Percentiles rank a stretch among this genome's conserved stretches.
Conservation (phyloP, 1,139 yeast species). For the Geotrichum macrosporum region DNA sequence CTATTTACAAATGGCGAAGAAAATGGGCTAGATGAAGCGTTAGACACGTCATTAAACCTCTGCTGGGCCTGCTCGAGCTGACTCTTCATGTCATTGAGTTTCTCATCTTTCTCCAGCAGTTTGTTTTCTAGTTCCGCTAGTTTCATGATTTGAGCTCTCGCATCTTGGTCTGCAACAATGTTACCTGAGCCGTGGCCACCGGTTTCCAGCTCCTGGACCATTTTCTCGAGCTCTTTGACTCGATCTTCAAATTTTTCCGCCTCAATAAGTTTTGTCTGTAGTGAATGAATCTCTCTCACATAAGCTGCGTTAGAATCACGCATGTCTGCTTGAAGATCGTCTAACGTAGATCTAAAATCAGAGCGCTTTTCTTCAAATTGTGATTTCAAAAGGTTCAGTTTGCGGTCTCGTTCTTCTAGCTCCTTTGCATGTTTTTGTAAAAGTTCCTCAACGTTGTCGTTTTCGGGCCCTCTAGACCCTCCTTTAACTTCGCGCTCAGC, state of each 20-base stretch:
- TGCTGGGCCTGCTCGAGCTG: slow-evolving; percentile 30
- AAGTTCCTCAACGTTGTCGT: slow-evolving; percentile 3
- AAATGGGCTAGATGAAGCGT: background rate
- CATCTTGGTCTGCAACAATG: slow-evolving; percentile 30
- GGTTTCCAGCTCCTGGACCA: slow-evolving; percentile 28
- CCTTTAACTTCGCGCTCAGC: background rate
- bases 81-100: slow-evolving; percentile 31
- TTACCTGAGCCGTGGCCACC: slow-evolving; percentile 8
- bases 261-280: slow-evolving; percentile 29
- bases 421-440: slow-evolving; percentile 8
- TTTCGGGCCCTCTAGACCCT: background rate
- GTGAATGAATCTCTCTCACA: slow-evolving; percentile 29
- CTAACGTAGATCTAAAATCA: slow-evolving; percentile 36
- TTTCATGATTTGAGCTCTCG: slow-evolving; percentile 30
- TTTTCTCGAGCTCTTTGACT: slow-evolving; percentile 29
- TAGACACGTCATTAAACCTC: slow-evolving; percentile 18
- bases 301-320: slow-evolving; percentile 31
- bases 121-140: slow-evolving; percentile 37
- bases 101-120: slow-evolving; percentile 34
- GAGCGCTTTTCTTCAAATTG: slow-evolving; percentile 35
- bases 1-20: slow-evolving; percentile 6
- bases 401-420: slow-evolving; percentile 31
- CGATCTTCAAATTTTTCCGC: slow-evolving; percentile 27
- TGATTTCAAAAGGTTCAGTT: slow-evolving; percentile 28
- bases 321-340: slow-evolving; percentile 33